Conservation (phyloP, 108 stramenopile species). For the Asterionellopsis glacialis region DNA sequence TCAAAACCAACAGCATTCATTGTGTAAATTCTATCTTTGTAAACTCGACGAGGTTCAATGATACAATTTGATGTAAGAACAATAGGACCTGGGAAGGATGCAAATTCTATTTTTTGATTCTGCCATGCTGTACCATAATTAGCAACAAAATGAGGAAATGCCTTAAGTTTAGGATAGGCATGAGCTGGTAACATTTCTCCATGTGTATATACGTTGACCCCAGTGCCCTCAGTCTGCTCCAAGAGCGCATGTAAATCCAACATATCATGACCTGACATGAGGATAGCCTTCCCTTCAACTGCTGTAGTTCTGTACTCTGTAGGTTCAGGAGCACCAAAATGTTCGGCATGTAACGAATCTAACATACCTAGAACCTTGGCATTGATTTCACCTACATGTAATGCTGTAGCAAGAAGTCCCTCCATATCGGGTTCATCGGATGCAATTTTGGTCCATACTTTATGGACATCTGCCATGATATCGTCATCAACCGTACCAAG, state of each 20-base stretch:
- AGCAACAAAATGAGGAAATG: conserved; percentile 64
- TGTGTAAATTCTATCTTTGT: conserved; percentile 70
- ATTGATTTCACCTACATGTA: conserved; percentile 63
- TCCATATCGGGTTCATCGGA: conserved; percentile 56
- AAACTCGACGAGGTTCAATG: conserved; percentile 58
- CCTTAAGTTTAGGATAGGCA: conserved; percentile 71
- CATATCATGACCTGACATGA: conserved; percentile 79
- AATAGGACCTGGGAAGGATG: conserved; percentile 69
- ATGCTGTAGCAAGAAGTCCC: conserved; percentile 53
- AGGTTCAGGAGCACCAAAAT: conserved; percentile 61
- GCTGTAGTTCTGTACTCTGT: conserved; percentile 58
- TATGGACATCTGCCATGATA: conserved; percentile 54
- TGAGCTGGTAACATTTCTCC: conserved; percentile 88
- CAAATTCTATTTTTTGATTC: conserved; percentile 80
- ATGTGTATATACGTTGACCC: conserved; percentile 83
- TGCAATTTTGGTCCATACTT: conserved; percentile 54
- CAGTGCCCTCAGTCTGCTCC: conserved; percentile 79
- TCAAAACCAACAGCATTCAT: conserved; percentile 72
- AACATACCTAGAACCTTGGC: conserved; percentile 51
- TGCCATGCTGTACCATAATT: conserved; percentile 86
- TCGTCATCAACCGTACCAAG: conserved; percentile 44
- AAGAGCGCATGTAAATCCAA: conserved; percentile 57
- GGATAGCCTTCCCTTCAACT: conserved; percentile 66
- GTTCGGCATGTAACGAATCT: conserved; percentile 55
- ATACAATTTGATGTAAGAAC: conserved; percentile 81